A percentile compares a stretch with the other conserved stretches of the same genome.
These are phyloP conservation scores for Phalaenopsis aphrodite DNA, from an alignment of 106 monocot species.

Conservation along the genomic window DNA sequence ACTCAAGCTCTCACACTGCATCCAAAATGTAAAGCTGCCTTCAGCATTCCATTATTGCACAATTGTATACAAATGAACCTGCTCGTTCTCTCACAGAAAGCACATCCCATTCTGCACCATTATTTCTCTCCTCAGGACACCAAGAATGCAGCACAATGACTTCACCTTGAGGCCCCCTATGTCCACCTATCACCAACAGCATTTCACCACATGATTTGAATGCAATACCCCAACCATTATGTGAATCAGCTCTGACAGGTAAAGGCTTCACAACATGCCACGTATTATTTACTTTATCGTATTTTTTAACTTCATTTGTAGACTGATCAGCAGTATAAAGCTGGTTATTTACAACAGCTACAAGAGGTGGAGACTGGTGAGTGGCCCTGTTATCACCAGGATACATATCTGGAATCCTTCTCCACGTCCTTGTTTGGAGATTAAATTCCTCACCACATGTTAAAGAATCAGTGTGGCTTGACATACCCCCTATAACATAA, in stretches of 20 bases:
- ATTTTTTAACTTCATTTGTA: slow-evolving; percentile 66
- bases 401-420: slow-evolving; percentile 61
- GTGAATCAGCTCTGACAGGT: slow-evolving; percentile 71
- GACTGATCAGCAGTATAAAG: slow-evolving; percentile 69
- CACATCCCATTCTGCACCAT: slow-evolving; percentile 50
- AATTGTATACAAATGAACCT: slow-evolving; percentile 77
- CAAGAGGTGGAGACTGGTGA: slow-evolving; percentile 67
- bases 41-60: slow-evolving; percentile 93
- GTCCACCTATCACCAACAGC: slow-evolving; percentile 67
- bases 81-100: slow-evolving; percentile 55
- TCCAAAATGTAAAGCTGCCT: too few species aligned
- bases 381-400: slow-evolving; percentile 53
- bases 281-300: slow-evolving; percentile 60
- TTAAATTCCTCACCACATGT: slow-evolving; percentile 80
- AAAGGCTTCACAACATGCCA: slow-evolving; percentile 59
- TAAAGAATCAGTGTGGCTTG: slow-evolving; percentile 49
- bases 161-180: slow-evolving; percentile 52
- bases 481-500: slow-evolving; percentile 79
- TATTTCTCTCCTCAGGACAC: slow-evolving; percentile 45
- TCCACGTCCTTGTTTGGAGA: slow-evolving; percentile 65
- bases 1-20: background rate
- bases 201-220: slow-evolving; percentile 71
- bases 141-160: slow-evolving; percentile 68
- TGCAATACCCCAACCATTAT: slow-evolving; percentile 85
- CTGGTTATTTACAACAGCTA: slow-evolving; percentile 90